Base-by-base conservation (phyloP, 768 basidiomycete genomes). In the Macrolepiota dolichaula region DNA sequence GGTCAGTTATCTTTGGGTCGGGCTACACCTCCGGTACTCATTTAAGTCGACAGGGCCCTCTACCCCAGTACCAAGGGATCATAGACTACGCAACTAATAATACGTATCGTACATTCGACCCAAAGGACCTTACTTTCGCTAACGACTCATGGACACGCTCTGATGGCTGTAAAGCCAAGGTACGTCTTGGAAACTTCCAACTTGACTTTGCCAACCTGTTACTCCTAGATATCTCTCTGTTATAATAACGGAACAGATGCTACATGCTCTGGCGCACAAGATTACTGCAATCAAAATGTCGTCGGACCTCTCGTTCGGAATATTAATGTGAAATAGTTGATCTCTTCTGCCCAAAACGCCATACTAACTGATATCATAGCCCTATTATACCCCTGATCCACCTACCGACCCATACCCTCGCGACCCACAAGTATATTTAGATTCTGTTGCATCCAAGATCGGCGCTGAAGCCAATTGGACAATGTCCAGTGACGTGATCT, bases 61-160 rank as follows among this genome's bases (percentile, higher is more conserved):
- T 85, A 29, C 67, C 66, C 0, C 85, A 87, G 70, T 87, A 87
- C 65, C 81, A 84, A 4, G 82, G 82, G 10, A 85, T 85, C 62
- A 76, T 85, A 42, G 70, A 70, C 5, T 88, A 87, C 62, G 83
- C 86, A 1, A 74, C 68, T 4, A 77, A 71, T 3, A 87, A 87
- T 68, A 77, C 82, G 46, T 87, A 87, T 67, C 81, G 85, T 60
- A 66, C 81, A 0, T 74, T 85, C 13, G 77, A 78, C 1, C 24
- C 66, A 1, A 73, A 77, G 3, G 75, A 73, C 1, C 75, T 86
- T 55, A 55, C 66, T 1, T 64, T 64, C 2, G 84, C 79, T 0
- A 82, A 80, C 64, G 73, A 65, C 1, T 73, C 80, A 42, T 85
- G 75, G 74, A 74, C 69, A 17, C 62, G 69, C 22, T 66, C 75